Evolutionary conservation across 2,329 filamentous ascomycete species (phyloP).

Genomic region (Colletotrichum cordylinicola): DNA sequence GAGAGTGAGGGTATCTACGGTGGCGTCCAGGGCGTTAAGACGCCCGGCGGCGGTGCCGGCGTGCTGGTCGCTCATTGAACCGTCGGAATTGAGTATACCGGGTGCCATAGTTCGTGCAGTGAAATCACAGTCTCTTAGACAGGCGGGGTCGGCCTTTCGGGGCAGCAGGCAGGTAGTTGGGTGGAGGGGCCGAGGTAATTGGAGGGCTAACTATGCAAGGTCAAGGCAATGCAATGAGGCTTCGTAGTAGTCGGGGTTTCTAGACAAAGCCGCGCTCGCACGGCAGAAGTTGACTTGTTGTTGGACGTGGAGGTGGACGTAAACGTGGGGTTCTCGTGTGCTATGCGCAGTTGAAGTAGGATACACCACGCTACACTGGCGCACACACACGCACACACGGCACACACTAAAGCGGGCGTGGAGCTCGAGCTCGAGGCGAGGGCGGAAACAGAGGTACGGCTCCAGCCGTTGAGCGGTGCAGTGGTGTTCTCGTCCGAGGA

Average conservation of each 20-base stretch:
- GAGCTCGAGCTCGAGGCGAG: slow-evolving; percentile 12
- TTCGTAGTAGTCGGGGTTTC: not conserved
- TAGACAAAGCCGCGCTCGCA: slow-evolving; percentile 1
- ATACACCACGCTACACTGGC: slow-evolving; percentile 9
- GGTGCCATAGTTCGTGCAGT: slow-evolving; percentile 36
- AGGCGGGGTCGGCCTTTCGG: not conserved
- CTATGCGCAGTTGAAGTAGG: slow-evolving; percentile 6
- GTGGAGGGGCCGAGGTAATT: not conserved
- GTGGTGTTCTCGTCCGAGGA: slow-evolving; percentile 8
- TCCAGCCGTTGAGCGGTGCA: slow-evolving; percentile 17
- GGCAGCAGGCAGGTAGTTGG: not conserved
- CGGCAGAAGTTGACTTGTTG: not conserved
- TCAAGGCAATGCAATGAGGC: not conserved
- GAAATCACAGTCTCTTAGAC: slow-evolving; percentile 9
- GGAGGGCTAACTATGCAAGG: slow-evolving; percentile 10
- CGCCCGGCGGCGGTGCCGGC: slow-evolving; percentile 22
- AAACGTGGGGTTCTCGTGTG: slow-evolving; percentile 3
- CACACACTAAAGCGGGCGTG: slow-evolving; percentile 4
- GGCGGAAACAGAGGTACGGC: slow-evolving; percentile 2
- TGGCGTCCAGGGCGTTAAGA: slow-evolving; percentile 37
- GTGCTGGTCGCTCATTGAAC: slow-evolving; percentile 34
- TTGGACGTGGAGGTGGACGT: not conserved
- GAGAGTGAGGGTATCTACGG: slow-evolving; percentile 52
- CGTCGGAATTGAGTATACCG: slow-evolving; percentile 35
- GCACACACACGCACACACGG: not conserved